Conservation (phyloP, 805 yeast species). For the Pichia occidentalis region DNA sequence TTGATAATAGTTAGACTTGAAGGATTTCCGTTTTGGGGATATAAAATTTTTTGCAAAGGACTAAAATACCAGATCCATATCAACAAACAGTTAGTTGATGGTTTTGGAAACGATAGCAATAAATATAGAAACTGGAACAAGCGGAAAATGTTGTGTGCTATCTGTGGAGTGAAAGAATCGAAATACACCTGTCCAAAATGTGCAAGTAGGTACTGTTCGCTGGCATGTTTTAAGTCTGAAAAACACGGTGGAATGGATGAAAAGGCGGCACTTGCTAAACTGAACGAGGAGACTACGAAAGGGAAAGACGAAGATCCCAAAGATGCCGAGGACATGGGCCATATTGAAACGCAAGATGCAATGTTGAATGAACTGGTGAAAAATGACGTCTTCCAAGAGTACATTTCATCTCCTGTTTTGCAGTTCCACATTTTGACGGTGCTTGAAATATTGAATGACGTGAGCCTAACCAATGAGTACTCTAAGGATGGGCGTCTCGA, state of each 20-base stretch:
- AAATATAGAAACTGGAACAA: background rate
- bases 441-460: slow-evolving; percentile 41
- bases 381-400: slow-evolving; percentile 39
- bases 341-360: slow-evolving; percentile 20
- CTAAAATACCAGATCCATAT: too few species aligned
- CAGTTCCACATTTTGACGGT: slow-evolving; percentile 49
- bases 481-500: slow-evolving; percentile 48
- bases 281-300: background rate
- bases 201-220: slow-evolving; percentile 45
- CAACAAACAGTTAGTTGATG: too few species aligned
- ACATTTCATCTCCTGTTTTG: slow-evolving; percentile 47
- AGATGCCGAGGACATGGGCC: background rate
- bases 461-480: slow-evolving; percentile 41
- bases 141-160: slow-evolving; percentile 21
- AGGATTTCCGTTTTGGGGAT: background rate
- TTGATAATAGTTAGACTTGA: too few species aligned
- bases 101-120: too few species aligned
- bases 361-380: slow-evolving; percentile 28
- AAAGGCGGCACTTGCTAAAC: background rate
- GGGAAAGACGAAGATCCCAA: slow-evolving; percentile 4
- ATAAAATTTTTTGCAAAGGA: too few species aligned
- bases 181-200: slow-evolving; percentile 48
- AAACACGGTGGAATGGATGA: slow-evolving; percentile 28
- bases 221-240: slow-evolving; percentile 51
- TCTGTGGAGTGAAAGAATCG: slow-evolving; percentile 25